These are phyloP conservation scores for Pholiota adiposa DNA, from an alignment of 1,284 basidiomycete genomes.

Conservation along the genomic window DNA sequence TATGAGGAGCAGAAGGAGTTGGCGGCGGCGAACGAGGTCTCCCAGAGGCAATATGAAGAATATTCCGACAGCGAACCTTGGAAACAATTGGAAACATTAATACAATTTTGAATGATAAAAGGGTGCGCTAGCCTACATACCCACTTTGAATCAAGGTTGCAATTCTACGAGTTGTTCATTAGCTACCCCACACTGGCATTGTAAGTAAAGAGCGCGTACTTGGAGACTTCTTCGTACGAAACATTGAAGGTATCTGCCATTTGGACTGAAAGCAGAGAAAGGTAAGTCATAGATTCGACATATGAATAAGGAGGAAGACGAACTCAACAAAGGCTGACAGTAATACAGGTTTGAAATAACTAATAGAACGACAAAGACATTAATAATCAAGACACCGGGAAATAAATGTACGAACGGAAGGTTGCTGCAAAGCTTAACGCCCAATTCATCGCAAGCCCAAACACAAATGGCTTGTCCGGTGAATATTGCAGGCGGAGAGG, in stretches of 20 bases:
- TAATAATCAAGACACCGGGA: background rate
- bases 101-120: background rate
- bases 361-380: constrained; percentile 29
- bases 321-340: constrained; percentile 69
- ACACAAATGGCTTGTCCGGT: constrained; percentile 1
- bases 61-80: constrained; percentile 61
- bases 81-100: background rate
- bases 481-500: constrained; percentile 11
- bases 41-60: constrained; percentile 64
- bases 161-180: constrained; percentile 31
- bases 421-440: constrained; percentile 9
- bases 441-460: constrained; percentile 10
- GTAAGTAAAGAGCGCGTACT: constrained; percentile 27
- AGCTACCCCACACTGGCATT: background rate
- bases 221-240: constrained; percentile 56
- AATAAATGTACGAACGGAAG: constrained; percentile 5
- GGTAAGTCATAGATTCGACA: background rate
- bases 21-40: constrained; percentile 63
- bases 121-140: constrained; percentile 27
- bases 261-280: constrained; percentile 41
- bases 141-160: constrained; percentile 51
- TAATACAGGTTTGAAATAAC: constrained; percentile 69
- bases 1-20: constrained; percentile 54
- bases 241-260: constrained; percentile 56
- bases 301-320: constrained; percentile 20